Evolutionary conservation across 805 yeast species (phyloP).

Genomic region (Cyberlindnera samutprakarnensis): DNA sequence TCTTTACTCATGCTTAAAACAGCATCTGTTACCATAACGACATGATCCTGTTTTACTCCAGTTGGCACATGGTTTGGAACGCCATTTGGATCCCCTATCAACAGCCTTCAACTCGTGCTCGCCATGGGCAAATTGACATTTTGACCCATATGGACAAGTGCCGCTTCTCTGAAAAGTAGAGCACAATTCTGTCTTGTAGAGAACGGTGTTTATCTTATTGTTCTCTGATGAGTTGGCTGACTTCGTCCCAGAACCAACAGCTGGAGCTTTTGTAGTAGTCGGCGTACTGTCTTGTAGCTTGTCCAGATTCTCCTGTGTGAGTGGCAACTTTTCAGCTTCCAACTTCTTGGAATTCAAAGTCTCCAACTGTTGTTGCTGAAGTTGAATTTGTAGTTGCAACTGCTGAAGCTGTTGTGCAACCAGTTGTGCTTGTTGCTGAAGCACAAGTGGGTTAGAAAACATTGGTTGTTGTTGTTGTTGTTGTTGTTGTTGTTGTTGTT

Average conservation of each 20-base stretch:
- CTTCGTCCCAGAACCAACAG: slow-evolving; percentile 6
- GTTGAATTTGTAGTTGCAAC: slow-evolving; percentile 20
- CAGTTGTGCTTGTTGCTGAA: slow-evolving; percentile 20
- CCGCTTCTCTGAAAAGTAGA: slow-evolving; percentile 66
- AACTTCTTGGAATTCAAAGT: slow-evolving; percentile 16
- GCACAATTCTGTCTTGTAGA: slow-evolving; percentile 89
- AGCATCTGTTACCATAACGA: slow-evolving; percentile 85
- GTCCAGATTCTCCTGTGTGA: slow-evolving; percentile 19
- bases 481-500: slow-evolving; percentile 13
- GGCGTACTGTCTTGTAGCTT: slow-evolving; percentile 6
- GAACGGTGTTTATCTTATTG: slow-evolving; percentile 38
- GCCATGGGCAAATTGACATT: slow-evolving; percentile 96
- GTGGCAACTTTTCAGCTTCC: slow-evolving; percentile 12
- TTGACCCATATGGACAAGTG: slow-evolving; percentile 77
- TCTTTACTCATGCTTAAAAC: slow-evolving; percentile 67
- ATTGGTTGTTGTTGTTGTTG: slow-evolving; percentile 15
- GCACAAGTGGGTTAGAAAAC: slow-evolving; percentile 15
- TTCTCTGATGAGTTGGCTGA: slow-evolving; percentile 1
- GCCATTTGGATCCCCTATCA: slow-evolving; percentile 74
- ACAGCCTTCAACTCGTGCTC: slow-evolving; percentile 63
- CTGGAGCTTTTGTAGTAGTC: neutral
- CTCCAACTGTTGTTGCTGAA: slow-evolving; percentile 24
- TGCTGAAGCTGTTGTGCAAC: slow-evolving; percentile 22
- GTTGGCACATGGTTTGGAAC: slow-evolving; percentile 86
- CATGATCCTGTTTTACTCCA: slow-evolving; percentile 80